Evolutionary conservation across 495 filamentous ascomycete species (phyloP), one percentile per base, ranked within the genome.

Genomic region (Elasticomyces elasticus): DNA sequence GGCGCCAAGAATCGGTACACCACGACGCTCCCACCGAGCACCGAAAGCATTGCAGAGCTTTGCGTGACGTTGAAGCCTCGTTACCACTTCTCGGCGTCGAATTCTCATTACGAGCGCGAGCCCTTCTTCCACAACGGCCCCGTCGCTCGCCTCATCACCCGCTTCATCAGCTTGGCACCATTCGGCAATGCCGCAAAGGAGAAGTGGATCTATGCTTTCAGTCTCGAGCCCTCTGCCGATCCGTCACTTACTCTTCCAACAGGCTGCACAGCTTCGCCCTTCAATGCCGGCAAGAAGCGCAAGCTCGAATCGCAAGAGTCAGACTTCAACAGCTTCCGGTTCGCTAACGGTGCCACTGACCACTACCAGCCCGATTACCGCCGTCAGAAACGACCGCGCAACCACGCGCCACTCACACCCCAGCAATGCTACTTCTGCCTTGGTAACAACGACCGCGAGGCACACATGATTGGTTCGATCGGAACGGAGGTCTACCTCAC

Each of bases 361-460:
- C 30, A 66, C 40, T 35, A 61, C 52, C 12, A 43, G 25, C 52
- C 37, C 5, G 43, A 60, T 0, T 33, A 40, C 17, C 54, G 55
- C 11, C 59, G 69, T 31, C 69, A 70, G 27, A 84, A 88, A 53
- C 74, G 77, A 23, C 69, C 65, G 41, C 75, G 79, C 9, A 74
- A 67, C 22, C 54, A 56, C 11, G 74, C 77, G 9, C 85, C 85
- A 0, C 82, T 85, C 4, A 80, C 80, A 2, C 88, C 88, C 0
- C 81, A 83, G 22, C 75, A 80, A 57, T 98, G 92, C 66, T 98
- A 91, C 75, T 96, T 98, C 75, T 98, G 92, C 66, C 74, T 97
- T 4, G 85, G 83, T 9, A 96, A 92, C 64, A 79, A 83, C 17
- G 82, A 81, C 50, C 69, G 94, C 25, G 83, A 85, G 31, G 85